phyloP scores from a whole-genome alignment of 2,329 filamentous ascomycete genomes.

The Penicillium brevicompactum region DNA sequence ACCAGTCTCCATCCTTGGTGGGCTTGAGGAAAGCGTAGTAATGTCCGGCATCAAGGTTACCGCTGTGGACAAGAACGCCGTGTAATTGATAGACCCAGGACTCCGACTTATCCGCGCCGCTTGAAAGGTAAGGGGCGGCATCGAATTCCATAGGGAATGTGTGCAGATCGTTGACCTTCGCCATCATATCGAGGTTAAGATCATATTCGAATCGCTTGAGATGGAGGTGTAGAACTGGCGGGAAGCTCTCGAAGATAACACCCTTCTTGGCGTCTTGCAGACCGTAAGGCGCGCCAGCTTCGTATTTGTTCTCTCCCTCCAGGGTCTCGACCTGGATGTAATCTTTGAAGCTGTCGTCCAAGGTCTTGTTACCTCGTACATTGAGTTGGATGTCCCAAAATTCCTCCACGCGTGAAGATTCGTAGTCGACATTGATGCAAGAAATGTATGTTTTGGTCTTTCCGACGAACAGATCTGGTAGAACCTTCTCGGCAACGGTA shows the following conservation, averaged over 20 bases:
- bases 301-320: constrained; percentile 98
- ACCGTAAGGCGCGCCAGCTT: constrained; percentile 84
- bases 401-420: constrained; percentile 92
- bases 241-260: constrained; percentile 94
- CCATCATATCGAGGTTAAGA: constrained; percentile 93
- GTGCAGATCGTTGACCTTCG: constrained; percentile 73
- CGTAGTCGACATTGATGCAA: constrained; percentile 97
- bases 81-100: constrained; percentile 91
- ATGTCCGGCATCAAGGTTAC: constrained; percentile 94
- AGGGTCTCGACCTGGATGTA: constrained; percentile 97
- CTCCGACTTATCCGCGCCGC: constrained; percentile 83
- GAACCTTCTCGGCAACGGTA: constrained; percentile 83
- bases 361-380: constrained; percentile 87
- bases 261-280: constrained; percentile 97
- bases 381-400: constrained; percentile 99
- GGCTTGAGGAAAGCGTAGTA: constrained; percentile 98
- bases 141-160: constrained; percentile 54
- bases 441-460: constrained; percentile 99
- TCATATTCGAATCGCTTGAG: constrained; percentile 98
- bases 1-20: constrained; percentile 89
- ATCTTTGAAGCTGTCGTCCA: constrained; percentile 93
- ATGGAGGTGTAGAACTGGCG: constrained; percentile 90
- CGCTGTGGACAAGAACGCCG: constrained; percentile 93
- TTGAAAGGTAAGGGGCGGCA: constrained; percentile 81
- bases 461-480: constrained; percentile 90